Base-by-base conservation (phyloP, 2,329 filamentous ascomycete species). In the Aspergillus pseudoterreus region DNA sequence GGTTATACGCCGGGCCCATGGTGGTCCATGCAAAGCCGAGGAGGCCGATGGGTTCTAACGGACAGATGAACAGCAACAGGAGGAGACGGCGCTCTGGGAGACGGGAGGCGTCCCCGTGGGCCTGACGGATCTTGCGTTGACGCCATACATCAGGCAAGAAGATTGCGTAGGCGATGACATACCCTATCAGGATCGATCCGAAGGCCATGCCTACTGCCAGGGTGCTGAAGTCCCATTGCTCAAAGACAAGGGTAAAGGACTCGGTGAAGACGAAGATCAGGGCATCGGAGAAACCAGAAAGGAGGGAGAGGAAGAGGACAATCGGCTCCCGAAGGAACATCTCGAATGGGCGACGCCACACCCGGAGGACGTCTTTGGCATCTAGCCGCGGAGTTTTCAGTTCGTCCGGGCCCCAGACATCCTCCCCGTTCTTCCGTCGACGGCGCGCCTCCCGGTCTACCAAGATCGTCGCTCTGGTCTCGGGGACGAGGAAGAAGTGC, bases 251-350 rank as follows among this genome's bases (percentile, higher is more conserved):
- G 0, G 71, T 64, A 54, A 83, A 84, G 0, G 77, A 79, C 59
- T 84, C 78, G 22, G 84, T 74, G 66, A 83, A 83, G 63, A 80
- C 82, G 69, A 84, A 85, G 61, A 85, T 82, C n/a, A 90, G 78
- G 11, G 85, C 84, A 54, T 89, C 86, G 17, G 80, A 82, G 74
- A 89, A 89, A 24, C 86, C 86, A 6, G 80, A 84, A 4, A 89
- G 80, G 0, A 88, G 78, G 1, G 86, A 88, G 10, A 89, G 72
- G 15, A 79, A 81, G 10, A 86, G 72, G 9, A 89, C 86, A 47
- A 90, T 90, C 4, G 86, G 86, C 71, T 90, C 86, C 1, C 81
- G 86, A 24, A 86, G 54, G 62, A 89, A 85, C 82, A 89, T 87
- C 63, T 78, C 78, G 71, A 88, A 89, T 0, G 86, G 85, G 0